Evolutionary conservation across 805 yeast species (phyloP).

Genomic region (Starmerella asiatica): DNA sequence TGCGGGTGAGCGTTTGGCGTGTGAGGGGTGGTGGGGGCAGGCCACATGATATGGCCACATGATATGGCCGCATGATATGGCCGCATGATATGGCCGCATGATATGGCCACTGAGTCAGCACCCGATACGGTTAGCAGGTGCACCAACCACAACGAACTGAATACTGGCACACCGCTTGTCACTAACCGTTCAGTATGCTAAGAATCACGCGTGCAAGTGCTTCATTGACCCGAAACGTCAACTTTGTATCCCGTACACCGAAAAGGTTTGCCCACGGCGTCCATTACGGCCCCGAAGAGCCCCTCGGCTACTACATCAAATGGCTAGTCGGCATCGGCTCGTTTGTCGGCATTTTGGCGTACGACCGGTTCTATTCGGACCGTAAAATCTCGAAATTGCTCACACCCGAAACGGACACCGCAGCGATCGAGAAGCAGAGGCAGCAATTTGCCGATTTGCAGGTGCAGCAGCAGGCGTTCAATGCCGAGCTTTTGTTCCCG

Average conservation of each 20-base stretch:
- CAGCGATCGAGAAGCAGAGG: conserved; percentile 16
- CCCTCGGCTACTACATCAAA: conserved; percentile 17
- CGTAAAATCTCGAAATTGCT: conserved; percentile 17
- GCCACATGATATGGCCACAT: too few species aligned
- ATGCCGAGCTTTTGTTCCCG: conserved; percentile 17
- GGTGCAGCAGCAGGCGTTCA: conserved; percentile 16
- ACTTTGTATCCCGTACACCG: neutral
- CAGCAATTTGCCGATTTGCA: conserved; percentile 15
- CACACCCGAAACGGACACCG: conserved; percentile 17
- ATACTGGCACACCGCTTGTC: too few species aligned
- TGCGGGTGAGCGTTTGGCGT: too few species aligned
- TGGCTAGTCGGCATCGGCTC: conserved; percentile 19
- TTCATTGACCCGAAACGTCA: neutral
- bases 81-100: too few species aligned
- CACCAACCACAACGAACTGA: too few species aligned
- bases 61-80: too few species aligned
- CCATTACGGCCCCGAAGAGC: conserved; percentile 21
- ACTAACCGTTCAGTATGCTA: too few species aligned
- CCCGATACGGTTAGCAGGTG: too few species aligned
- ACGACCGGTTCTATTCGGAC: conserved; percentile 22
- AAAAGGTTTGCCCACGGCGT: conserved; percentile 12
- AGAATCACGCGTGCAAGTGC: too few species aligned
- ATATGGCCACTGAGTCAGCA: too few species aligned
- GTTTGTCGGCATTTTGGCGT: conserved; percentile 16
- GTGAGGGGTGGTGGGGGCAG: too few species aligned